A percentile compares a stretch with the other conserved stretches of the same genome.
phyloP scores from a whole-genome alignment of 2,329 filamentous ascomycete species.

The Mollisia scopiformis region DNA sequence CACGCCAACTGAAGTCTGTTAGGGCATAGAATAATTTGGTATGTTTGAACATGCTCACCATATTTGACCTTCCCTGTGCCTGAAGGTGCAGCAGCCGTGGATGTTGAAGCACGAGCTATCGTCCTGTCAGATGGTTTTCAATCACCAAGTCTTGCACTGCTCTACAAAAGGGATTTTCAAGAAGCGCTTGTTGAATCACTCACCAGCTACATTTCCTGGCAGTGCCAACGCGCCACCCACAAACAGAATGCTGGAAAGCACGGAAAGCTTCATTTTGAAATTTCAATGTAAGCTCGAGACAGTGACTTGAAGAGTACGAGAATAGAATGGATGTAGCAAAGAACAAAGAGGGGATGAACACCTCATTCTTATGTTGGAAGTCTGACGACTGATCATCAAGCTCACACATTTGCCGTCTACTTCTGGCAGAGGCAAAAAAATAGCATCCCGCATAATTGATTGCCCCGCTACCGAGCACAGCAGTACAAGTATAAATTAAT shows the following conservation, averaged over 20 bases:
- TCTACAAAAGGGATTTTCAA: background rate
- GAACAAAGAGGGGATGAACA: background rate
- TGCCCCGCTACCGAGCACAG: background rate
- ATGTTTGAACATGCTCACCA: conserved; percentile 8
- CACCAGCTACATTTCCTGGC: conserved; percentile 6
- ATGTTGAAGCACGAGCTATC: background rate
- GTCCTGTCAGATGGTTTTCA: background rate
- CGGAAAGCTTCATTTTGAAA: conserved; percentile 12
- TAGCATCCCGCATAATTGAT: background rate
- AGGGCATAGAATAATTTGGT: background rate
- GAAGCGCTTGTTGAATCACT: background rate
- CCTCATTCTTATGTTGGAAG: background rate
- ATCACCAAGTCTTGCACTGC: background rate
- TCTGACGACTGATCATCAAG: background rate
- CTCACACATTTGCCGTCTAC: background rate
- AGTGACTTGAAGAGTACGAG: background rate
- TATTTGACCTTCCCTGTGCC: conserved; percentile 24
- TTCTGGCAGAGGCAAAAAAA: background rate
- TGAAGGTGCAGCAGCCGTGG: background rate
- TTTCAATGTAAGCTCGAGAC: background rate
- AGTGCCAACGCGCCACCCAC: conserved; percentile 9
- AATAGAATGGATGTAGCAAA: background rate
- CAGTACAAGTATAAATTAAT: background rate
- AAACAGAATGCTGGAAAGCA: conserved; percentile 2
- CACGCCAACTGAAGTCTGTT: conserved; percentile 25